Percentiles rank a stretch among this genome's conserved stretches.
phyloP scores from a whole-genome alignment of 176 grass and related monocot genomes.

The Phoenix dactylifera region DNA sequence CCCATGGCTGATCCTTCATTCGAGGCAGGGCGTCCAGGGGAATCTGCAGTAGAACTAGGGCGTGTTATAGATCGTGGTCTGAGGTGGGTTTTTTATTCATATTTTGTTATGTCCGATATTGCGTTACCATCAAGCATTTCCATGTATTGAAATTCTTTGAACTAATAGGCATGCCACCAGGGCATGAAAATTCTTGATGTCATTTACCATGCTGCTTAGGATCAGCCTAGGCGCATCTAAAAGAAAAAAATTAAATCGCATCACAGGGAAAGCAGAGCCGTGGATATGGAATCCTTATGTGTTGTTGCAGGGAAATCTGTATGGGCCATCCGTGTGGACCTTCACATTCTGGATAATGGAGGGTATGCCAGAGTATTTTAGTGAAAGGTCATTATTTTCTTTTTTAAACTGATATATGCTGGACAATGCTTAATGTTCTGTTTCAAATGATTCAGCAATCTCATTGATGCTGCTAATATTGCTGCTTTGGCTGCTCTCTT shows the following conservation, averaged over 20 bases:
- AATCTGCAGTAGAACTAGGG: slow-evolving; percentile 78
- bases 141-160: no score
- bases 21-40: slow-evolving; percentile 63
- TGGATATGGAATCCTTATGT: slow-evolving; percentile 96
- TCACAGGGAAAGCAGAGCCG: slow-evolving; percentile 77
- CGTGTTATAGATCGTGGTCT: slow-evolving; percentile 83
- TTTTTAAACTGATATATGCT: no score
- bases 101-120: no score
- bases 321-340: slow-evolving; percentile 74
- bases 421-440: background rate
- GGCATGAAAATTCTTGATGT: no score
- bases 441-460: slow-evolving; percentile 46
- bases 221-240: no score
- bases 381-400: no score
- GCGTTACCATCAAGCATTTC: no score
- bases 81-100: slow-evolving; percentile 29
- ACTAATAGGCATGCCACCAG: no score
- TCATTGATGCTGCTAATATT: slow-evolving; percentile 87
- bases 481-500: slow-evolving; percentile 78
- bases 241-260: background rate
- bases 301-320: slow-evolving; percentile 84
- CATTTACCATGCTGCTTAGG: no score
- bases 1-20: slow-evolving; percentile 96
- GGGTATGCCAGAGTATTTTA: slow-evolving; percentile 43
- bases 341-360: slow-evolving; percentile 98